A percentile compares a stretch with the other conserved stretches of the same genome.
phyloP scores from a whole-genome alignment of 306 rosid species.

The Sphenostylis stenocarpa region DNA sequence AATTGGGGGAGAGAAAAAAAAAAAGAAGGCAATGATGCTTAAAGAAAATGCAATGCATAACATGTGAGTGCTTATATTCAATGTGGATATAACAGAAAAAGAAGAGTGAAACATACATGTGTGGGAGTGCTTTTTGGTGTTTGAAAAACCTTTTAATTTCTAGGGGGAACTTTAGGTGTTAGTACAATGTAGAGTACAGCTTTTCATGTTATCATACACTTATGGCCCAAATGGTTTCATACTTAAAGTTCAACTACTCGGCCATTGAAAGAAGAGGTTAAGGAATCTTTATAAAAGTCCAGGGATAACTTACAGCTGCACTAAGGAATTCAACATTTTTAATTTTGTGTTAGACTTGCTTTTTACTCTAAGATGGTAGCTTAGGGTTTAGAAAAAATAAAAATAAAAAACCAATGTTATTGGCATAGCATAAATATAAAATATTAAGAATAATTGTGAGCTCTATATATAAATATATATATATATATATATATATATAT shows the following conservation, averaged over 20 bases:
- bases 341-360: too few relatives aligned
- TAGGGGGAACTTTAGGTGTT: not conserved
- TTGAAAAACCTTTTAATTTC: not conserved
- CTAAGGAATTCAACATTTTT: not conserved
- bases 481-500: too few relatives aligned
- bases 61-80: not conserved
- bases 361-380: too few relatives aligned
- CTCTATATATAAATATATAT: too few relatives aligned
- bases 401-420: too few relatives aligned
- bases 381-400: too few relatives aligned
- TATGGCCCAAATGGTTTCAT: not conserved
- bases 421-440: too few relatives aligned
- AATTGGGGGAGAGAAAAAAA: too few relatives aligned
- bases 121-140: not conserved
- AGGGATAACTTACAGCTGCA: not conserved
- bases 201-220: not conserved
- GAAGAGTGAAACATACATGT: not conserved
- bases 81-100: not conserved
- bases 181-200: not conserved
- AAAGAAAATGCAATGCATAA: not conserved
- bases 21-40: not conserved
- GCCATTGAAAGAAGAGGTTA: not conserved
- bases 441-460: too few relatives aligned
- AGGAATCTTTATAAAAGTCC: not conserved
- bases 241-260: not conserved